These are phyloP conservation scores for Calonectria hawksworthii DNA, from an alignment of 2,329 filamentous ascomycete species.

Conservation along the genomic window DNA sequence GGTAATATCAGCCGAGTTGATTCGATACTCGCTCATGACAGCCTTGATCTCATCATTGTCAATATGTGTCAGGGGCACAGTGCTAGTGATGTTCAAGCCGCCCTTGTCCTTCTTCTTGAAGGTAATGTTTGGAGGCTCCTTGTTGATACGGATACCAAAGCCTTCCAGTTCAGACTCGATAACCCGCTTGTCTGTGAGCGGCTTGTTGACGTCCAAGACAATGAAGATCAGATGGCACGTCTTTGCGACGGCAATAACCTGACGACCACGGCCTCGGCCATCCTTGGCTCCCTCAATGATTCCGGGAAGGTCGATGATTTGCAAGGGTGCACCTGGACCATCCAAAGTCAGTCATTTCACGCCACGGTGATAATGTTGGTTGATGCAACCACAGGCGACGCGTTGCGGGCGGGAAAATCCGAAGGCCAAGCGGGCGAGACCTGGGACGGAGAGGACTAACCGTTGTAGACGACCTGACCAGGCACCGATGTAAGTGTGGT, in stretches of 20 bases:
- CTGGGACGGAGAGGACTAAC: conserved; percentile 51
- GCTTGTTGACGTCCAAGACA: conserved; percentile 98
- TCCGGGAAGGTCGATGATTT: conserved; percentile 98
- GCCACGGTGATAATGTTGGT: conserved; percentile 25
- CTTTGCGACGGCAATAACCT: conserved; percentile 99
- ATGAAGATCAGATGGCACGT: conserved; percentile 99
- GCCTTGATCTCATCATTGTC: conserved; percentile 97
- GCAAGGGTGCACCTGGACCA: conserved; percentile 82
- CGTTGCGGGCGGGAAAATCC: background rate
- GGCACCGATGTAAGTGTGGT: conserved; percentile 98
- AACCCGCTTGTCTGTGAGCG: conserved; percentile 94
- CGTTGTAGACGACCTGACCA: conserved; percentile 96
- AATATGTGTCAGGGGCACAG: conserved; percentile 91
- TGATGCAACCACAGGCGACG: background rate
- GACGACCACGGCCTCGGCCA: conserved; percentile 95
- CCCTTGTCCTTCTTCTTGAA: conserved; percentile 99
- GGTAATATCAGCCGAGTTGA: conserved; percentile 95
- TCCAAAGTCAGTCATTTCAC: conserved; percentile 36
- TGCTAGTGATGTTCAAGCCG: conserved; percentile 95
- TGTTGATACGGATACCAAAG: conserved; percentile 98
- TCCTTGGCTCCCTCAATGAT: conserved; percentile 99
- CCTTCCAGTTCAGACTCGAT: conserved; percentile 97
- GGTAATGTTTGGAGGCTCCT: conserved; percentile 96
- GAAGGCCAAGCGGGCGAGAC: conserved; percentile 30
- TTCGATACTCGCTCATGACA: conserved; percentile 97